Conservation (phyloP, 345 rosid genomes). For the Eucalyptus leucophloia region DNA sequence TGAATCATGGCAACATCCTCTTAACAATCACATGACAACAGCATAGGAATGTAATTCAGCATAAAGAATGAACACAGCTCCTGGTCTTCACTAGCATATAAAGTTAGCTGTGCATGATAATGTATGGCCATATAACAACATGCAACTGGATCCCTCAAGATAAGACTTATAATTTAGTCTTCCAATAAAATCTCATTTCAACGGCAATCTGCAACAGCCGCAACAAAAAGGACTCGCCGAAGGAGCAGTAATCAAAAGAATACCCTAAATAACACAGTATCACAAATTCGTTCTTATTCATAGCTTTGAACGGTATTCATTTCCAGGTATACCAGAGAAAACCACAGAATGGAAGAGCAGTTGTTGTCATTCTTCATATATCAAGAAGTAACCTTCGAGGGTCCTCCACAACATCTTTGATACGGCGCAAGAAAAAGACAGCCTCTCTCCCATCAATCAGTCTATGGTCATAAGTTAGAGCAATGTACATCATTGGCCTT, state of each 20-base stretch:
- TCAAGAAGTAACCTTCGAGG: constrained; percentile 69
- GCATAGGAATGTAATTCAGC: neutral
- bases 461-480: constrained; percentile 71
- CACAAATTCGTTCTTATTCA: neutral
- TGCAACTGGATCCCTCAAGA: neutral
- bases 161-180: neutral
- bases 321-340: neutral
- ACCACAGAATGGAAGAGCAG: neutral
- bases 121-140: neutral
- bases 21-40: neutral
- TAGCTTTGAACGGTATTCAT: neutral
- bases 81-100: neutral
- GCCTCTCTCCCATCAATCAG: constrained; percentile 93
- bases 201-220: neutral
- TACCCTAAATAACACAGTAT: neutral
- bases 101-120: neutral
- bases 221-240: neutral
- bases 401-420: constrained; percentile 81
- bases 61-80: neutral
- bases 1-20: neutral
- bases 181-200: neutral
- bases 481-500: constrained; percentile 86
- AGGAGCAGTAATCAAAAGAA: neutral
- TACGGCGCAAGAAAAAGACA: constrained; percentile 70
- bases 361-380: constrained; percentile 6